These are phyloP conservation scores for Trichoderma erinaceum DNA, from an alignment of 495 filamentous ascomycete species.

Conservation along the genomic window DNA sequence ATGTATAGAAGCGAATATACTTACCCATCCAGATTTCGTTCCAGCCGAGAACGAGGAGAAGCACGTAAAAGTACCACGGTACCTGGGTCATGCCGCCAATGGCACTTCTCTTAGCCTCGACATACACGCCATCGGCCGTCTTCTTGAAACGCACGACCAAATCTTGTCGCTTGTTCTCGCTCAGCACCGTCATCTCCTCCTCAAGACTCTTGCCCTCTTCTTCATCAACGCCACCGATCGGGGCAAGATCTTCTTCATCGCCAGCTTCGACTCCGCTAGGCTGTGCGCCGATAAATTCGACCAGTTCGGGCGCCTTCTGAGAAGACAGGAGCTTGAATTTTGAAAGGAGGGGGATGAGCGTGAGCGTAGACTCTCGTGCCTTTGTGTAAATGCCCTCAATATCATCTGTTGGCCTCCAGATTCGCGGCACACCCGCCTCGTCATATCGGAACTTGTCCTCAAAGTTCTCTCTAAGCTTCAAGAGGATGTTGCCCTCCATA, in stretches of 20 bases:
- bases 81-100: conserved; percentile 94
- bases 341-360: conserved; percentile 80
- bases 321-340: conserved; percentile 70
- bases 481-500: conserved; percentile 89
- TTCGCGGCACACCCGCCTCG: conserved; percentile 85
- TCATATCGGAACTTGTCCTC: conserved; percentile 99
- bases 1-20: conserved; percentile 25
- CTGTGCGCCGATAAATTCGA: conserved; percentile 71
- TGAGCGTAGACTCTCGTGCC: conserved; percentile 84
- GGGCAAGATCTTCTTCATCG: conserved; percentile 81
- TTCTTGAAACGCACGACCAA: conserved; percentile 94
- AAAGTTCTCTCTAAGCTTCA: conserved; percentile 96
- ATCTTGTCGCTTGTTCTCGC: conserved; percentile 81
- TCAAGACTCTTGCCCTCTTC: conserved; percentile 88
- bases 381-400: conserved; percentile 92
- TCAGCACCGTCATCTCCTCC: conserved; percentile 91
- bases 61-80: conserved; percentile 86
- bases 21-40: conserved; percentile 91
- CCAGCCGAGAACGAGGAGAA: conserved; percentile 88
- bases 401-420: conserved; percentile 95
- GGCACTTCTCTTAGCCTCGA: conserved; percentile 93
- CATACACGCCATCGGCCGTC: conserved; percentile 91
- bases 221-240: conserved; percentile 86
- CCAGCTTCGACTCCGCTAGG: conserved; percentile 70
- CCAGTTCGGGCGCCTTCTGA: conserved; percentile 68